phyloP scores from a whole-genome alignment of 352 stramenopile genomes.

The Pythium volutum region DNA sequence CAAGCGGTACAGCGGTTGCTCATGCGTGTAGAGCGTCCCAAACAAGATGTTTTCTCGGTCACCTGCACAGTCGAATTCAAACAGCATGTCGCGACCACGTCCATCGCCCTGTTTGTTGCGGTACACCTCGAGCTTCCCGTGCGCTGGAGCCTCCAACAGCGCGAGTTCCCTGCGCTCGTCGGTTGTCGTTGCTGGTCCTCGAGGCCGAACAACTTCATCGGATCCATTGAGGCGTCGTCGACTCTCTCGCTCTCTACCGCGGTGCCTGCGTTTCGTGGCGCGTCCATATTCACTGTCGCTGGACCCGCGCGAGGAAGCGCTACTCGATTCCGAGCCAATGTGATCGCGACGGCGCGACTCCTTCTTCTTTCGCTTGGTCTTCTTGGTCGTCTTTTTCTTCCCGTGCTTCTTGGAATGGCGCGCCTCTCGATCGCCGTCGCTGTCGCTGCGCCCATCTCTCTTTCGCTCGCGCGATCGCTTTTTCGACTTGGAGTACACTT shows the following conservation, averaged over 20 bases:
- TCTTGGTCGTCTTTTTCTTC: conserved; percentile 28
- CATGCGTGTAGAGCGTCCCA: conserved; percentile 58
- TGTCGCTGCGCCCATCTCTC: conserved; percentile 25
- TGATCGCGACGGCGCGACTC: background rate
- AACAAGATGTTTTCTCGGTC: conserved; percentile 73
- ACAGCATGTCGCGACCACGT: conserved; percentile 36
- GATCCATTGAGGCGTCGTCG: background rate
- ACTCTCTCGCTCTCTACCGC: background rate
- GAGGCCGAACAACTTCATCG: background rate
- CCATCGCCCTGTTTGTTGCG: background rate
- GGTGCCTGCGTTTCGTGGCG: background rate
- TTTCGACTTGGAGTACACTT: conserved; percentile 32
- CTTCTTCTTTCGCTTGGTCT: conserved; percentile 15
- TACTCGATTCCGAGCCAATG: conserved; percentile 21
- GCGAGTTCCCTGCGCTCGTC: background rate
- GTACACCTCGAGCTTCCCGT: conserved; percentile 21
- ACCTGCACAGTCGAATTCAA: conserved; percentile 59
- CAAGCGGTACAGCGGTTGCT: conserved; percentile 61
- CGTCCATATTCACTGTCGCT: background rate
- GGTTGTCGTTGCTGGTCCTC: background rate
- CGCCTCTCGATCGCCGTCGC: conserved; percentile 5
- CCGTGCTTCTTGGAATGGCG: conserved; percentile 13
- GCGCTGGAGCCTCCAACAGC: conserved; percentile 9
- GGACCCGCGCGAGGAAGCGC: background rate
- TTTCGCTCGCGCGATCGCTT: conserved; percentile 11